Evolutionary conservation across 177 flowering plant species (phyloP).

Genomic region (Vitis hybrid): DNA sequence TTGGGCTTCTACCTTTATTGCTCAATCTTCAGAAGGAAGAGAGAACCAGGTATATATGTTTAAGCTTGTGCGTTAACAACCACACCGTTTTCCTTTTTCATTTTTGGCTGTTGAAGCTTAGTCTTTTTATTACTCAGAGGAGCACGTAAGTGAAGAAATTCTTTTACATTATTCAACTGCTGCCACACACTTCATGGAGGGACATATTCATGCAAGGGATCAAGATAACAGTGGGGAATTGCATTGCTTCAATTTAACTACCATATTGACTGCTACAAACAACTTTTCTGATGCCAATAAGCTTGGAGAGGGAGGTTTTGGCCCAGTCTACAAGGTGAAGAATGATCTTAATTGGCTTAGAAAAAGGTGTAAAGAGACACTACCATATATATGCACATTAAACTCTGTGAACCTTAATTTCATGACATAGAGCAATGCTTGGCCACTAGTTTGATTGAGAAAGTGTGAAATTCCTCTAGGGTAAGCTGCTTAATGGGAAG

Average conservation of each 20-base stretch:
- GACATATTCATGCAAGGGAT: conserved; percentile 5
- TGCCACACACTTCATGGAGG: not conserved
- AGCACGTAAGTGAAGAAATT: conserved; percentile 3
- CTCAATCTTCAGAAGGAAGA: not conserved
- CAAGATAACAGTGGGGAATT: conserved; percentile 11
- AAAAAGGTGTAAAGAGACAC: not conserved
- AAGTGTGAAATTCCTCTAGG: not conserved
- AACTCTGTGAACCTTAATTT: not conserved
- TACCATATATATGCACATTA: not conserved
- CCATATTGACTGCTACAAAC: conserved; percentile 25
- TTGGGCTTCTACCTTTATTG: conserved; percentile 8
- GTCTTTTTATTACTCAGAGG: not conserved
- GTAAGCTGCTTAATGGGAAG: conserved; percentile 19
- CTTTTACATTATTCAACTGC: not conserved
- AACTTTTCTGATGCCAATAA: conserved; percentile 28
- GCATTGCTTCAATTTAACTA: conserved; percentile 12
- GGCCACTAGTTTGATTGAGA: not conserved
- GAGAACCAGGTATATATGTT: conserved; percentile 7
- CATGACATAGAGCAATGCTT: not conserved
- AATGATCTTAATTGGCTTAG: not conserved
- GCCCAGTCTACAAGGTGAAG: conserved; percentile 39
- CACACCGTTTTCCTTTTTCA: not conserved
- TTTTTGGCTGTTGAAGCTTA: not conserved
- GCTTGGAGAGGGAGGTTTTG: conserved; percentile 49
- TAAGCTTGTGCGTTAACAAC: not conserved